Evolutionary conservation across 352 stramenopile species (phyloP), one percentile per base, ranked within the genome.

Genomic region (Globisporangium yorkense): DNA sequence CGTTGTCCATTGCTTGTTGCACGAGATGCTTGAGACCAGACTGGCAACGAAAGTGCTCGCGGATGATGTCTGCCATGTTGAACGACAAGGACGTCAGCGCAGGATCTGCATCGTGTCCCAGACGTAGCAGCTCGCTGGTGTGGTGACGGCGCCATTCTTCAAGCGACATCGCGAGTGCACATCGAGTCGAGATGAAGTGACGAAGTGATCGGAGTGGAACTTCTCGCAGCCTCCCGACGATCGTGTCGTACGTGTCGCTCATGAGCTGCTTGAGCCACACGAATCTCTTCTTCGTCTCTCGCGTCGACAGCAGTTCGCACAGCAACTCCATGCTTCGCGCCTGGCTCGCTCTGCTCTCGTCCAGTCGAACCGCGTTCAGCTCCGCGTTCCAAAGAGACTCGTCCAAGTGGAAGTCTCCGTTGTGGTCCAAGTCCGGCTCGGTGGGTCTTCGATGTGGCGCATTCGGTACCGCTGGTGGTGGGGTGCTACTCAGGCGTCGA

Each of bases 261-360:
- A 88, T 90, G 45, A 88, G 84, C 51, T 88, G 80, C 58, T 88
- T 90, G 24, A 88, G 59, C 48, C 62, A 52, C 0, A 74, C 70
- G 18, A 83, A 44, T 5, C 68, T 53, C 61, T 84, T 87, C 20
- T 66, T 66, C n/a, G 75, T 70, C 9, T 90, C 77, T 33, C 67
- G 67, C 6, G 75, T 78, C 13, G 73, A 47, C 44, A 74, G 40
- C 20, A 74, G 49, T 4, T 70, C 61, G n/a, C 68, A 44, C 6
- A 81, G 56, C 1, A 59, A 41, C 51, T 50, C 37, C 8, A 24
- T 33, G 31, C 44, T 51, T 10, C 35, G 58, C 13, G 29, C 4
- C 8, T 59, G 43, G 1, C 16, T 46, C 5, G 53, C 39, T 4
- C 59, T 43, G 15, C 62, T 77, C 24, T 82, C 64, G n/a, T 67